phyloP scores from a whole-genome alignment of 2,329 filamentous ascomycete genomes.

The Fusarium chaquense region DNA sequence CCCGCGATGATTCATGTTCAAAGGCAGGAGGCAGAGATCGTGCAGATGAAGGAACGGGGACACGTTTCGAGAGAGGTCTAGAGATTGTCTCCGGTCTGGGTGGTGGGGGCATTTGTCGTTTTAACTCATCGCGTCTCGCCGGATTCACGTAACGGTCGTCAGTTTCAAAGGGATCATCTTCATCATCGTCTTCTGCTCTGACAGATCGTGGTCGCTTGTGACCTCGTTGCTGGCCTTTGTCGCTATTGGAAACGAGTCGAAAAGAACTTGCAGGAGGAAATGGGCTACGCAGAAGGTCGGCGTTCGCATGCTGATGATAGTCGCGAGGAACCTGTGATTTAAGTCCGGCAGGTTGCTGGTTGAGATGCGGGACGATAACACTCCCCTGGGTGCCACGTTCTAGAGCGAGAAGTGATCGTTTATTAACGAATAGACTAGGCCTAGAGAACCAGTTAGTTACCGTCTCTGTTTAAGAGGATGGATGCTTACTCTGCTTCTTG shows the following conservation, averaged over 20 bases:
- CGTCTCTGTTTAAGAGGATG: neutral
- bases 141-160: slow-evolving; percentile 46
- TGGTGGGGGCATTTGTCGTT: slow-evolving; percentile 27
- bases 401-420: slow-evolving; percentile 38
- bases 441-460: slow-evolving; percentile 26
- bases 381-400: slow-evolving; percentile 14
- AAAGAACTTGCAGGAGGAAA: slow-evolving; percentile 27
- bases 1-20: slow-evolving; percentile 43
- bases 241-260: neutral
- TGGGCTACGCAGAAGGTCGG: slow-evolving; percentile 31
- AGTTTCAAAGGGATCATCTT: slow-evolving; percentile 48
- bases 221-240: neutral
- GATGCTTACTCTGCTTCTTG: slow-evolving; percentile 34
- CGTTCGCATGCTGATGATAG: slow-evolving; percentile 41
- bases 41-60: slow-evolving; percentile 9
- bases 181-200: slow-evolving; percentile 41
- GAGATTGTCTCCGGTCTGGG: slow-evolving; percentile 21
- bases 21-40: slow-evolving; percentile 37
- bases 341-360: slow-evolving; percentile 37
- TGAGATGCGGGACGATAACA: slow-evolving; percentile 32
- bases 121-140: slow-evolving; percentile 37
- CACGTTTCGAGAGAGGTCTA: slow-evolving; percentile 14
- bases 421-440: slow-evolving; percentile 38
- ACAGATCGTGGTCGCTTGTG: slow-evolving; percentile 7
- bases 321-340: slow-evolving; percentile 38